Percentiles rank a stretch among this genome's conserved stretches.
Evolutionary conservation across 495 filamentous ascomycete genomes (phyloP).

Genomic region (Pyrenopolyporus hunteri): DNA sequence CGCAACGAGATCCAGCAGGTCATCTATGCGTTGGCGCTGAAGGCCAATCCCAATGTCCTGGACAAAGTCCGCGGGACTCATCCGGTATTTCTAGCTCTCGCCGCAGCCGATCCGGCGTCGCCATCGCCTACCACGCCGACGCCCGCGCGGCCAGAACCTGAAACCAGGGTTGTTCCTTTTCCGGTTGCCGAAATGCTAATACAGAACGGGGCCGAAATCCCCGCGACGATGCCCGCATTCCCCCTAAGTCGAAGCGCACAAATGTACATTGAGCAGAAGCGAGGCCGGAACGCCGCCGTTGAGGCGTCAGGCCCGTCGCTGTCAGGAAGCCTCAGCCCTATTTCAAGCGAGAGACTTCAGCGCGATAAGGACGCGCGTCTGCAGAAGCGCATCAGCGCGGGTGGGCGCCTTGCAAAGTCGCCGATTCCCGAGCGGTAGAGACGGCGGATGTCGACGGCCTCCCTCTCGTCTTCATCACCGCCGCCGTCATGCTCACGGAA

Average conservation of each 20-base stretch:
- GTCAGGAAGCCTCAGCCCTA: slow-evolving; percentile 27
- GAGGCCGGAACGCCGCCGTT: slow-evolving; percentile 53
- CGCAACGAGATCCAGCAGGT: slow-evolving; percentile 91
- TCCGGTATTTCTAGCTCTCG: slow-evolving; percentile 86
- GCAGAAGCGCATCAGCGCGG: slow-evolving; percentile 68
- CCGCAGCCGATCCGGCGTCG: slow-evolving; percentile 88
- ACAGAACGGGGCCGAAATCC: slow-evolving; percentile 93
- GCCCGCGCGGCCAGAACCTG: slow-evolving; percentile 37
- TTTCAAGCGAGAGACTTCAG: slow-evolving; percentile 49
- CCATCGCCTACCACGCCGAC: slow-evolving; percentile 56
- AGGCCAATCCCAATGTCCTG: slow-evolving; percentile 82
- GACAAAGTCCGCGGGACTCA: slow-evolving; percentile 90
- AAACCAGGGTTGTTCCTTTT: slow-evolving; percentile 62
- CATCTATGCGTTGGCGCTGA: slow-evolving; percentile 86
- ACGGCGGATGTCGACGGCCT: slow-evolving; percentile 42
- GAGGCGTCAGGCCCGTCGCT: slow-evolving; percentile 43
- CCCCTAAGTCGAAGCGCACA: slow-evolving; percentile 77
- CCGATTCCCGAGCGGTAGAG: slow-evolving; percentile 62
- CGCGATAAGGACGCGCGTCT: slow-evolving; percentile 60
- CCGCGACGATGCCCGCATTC: slow-evolving; percentile 71
- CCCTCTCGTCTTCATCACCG: slow-evolving; percentile 34
- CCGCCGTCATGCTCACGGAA: slow-evolving; percentile 26
- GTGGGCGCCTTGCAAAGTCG: slow-evolving; percentile 63
- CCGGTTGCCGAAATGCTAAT: slow-evolving; percentile 90
- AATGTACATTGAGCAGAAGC: slow-evolving; percentile 84